These are phyloP conservation scores for Sporobolomyces phaffii DNA, from an alignment of 768 basidiomycete genomes.

Conservation along the genomic window DNA sequence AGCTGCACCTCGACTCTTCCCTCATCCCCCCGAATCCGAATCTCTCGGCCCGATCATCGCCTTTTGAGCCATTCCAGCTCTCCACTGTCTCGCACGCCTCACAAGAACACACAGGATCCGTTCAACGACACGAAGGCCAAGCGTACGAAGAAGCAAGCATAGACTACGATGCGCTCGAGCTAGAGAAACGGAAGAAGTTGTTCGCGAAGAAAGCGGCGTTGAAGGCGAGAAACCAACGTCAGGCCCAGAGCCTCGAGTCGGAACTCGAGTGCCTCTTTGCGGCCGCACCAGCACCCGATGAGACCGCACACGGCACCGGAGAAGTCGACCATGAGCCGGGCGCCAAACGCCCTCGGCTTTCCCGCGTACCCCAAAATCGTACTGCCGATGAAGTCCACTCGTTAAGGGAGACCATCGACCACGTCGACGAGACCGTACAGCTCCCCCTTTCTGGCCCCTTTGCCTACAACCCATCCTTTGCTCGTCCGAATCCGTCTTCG, in stretches of 20 bases:
- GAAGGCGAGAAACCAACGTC: slow-evolving; percentile 12
- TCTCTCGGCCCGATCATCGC: neutral
- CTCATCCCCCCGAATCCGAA: neutral
- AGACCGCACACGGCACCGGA: too few relatives aligned
- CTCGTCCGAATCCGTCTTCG: neutral
- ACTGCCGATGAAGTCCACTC: neutral
- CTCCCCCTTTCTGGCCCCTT: neutral
- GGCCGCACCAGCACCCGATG: neutral
- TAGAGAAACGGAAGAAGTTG: slow-evolving; percentile 27
- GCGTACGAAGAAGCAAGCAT: too few relatives aligned
- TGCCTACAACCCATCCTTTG: neutral
- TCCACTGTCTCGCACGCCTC: neutral
- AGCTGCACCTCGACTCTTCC: slow-evolving; percentile 12
- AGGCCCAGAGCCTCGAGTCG: slow-evolving; percentile 19
- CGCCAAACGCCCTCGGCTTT: slow-evolving; percentile 17
- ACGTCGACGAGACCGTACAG: slow-evolving; percentile 5
- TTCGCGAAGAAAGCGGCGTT: slow-evolving; percentile 26
- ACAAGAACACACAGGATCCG: too few relatives aligned
- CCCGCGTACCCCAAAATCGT: neutral
- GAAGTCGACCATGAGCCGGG: neutral
- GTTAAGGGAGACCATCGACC: slow-evolving; percentile 10
- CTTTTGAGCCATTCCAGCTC: neutral
- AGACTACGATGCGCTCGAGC: slow-evolving; percentile 5
- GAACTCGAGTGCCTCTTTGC: slow-evolving; percentile 29
- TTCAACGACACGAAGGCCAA: neutral